phyloP scores from a whole-genome alignment of 31 red algal genomes.

The Asparagopsis taxiformis region DNA sequence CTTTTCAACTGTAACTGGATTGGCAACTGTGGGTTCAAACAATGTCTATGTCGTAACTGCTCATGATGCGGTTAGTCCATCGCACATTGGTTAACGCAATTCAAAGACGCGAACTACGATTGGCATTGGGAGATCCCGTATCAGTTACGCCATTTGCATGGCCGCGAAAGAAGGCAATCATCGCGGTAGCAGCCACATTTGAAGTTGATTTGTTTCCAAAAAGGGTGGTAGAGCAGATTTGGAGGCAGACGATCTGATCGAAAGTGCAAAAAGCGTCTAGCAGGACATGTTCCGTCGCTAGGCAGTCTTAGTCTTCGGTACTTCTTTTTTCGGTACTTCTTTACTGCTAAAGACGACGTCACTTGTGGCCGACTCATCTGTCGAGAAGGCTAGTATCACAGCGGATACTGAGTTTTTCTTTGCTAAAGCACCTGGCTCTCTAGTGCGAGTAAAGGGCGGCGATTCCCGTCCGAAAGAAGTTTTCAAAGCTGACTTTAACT shows the following conservation, averaged over 20 bases:
- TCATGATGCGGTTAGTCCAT: conserved; percentile 30
- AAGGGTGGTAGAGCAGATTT: conserved; percentile 27
- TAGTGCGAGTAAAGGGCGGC: conserved; percentile 72
- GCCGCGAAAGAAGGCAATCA: conserved; percentile 29
- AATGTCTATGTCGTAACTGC: conserved; percentile 61
- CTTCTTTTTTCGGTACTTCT: no score
- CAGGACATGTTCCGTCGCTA: conserved; percentile 54
- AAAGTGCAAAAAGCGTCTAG: conserved; percentile 34
- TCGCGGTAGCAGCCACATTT: conserved; percentile 79
- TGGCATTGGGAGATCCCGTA: conserved; percentile 87
- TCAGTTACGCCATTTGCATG: conserved; percentile 65
- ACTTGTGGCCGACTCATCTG: conserved; percentile 41
- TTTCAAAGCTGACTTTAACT: conserved; percentile 97
- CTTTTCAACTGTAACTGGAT: conserved; percentile 18
- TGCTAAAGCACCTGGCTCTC: conserved; percentile 74
- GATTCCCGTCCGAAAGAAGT: conserved; percentile 88
- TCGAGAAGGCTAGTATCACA: conserved; percentile 48
- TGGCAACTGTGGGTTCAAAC: conserved; percentile 27
- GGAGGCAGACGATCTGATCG: conserved; percentile 59
- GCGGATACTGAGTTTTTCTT: conserved; percentile 69
- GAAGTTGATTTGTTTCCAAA: conserved; percentile 82
- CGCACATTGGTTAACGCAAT: conserved; percentile 85
- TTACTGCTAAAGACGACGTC: conserved; percentile 50
- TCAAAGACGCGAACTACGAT: conserved; percentile 86
- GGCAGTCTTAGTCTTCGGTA: conserved; percentile 79